phyloP scores from a whole-genome alignment of 768 basidiomycete species.

The Tulasnella sp. region DNA sequence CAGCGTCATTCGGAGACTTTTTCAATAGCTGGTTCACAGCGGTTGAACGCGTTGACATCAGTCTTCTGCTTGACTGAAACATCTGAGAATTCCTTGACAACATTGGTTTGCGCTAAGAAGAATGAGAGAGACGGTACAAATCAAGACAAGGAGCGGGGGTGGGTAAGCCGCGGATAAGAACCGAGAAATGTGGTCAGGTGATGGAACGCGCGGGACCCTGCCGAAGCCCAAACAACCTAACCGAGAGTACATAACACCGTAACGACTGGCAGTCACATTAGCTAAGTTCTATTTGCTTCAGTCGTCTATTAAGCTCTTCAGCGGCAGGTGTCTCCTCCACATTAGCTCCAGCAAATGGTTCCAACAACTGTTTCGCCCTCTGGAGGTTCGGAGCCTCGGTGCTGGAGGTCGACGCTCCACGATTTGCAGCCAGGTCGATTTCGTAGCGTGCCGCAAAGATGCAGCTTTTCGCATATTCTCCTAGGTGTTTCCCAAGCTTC shows the following conservation, averaged over 20 bases:
- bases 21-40: slow-evolving; percentile 45
- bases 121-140: neutral
- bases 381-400: slow-evolving; percentile 51
- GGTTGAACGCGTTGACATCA: neutral
- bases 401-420: slow-evolving; percentile 38
- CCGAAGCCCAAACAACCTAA: neutral
- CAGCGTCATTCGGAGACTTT: slow-evolving; percentile 78
- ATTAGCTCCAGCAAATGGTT: slow-evolving; percentile 71
- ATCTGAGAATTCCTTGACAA: neutral
- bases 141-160: neutral
- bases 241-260: neutral
- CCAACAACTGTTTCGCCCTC: slow-evolving; percentile 68
- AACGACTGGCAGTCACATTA: neutral
- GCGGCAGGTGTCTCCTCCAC: slow-evolving; percentile 75
- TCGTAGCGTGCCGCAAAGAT: slow-evolving; percentile 80
- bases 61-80: neutral
- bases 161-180: slow-evolving; percentile 14
- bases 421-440: slow-evolving; percentile 36
- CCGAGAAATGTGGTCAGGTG: slow-evolving; percentile 8
- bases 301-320: slow-evolving; percentile 53
- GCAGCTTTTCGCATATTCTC: slow-evolving; percentile 79
- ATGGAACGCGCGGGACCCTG: neutral
- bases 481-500: slow-evolving; percentile 56
- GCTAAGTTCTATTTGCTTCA: slow-evolving; percentile 21
- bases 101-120: neutral